A percentile compares a stretch with the other conserved stretches of the same genome.
These are phyloP conservation scores for Aspergillus sclerotioniger DNA, from an alignment of 495 filamentous ascomycete species.

Conservation along the genomic window DNA sequence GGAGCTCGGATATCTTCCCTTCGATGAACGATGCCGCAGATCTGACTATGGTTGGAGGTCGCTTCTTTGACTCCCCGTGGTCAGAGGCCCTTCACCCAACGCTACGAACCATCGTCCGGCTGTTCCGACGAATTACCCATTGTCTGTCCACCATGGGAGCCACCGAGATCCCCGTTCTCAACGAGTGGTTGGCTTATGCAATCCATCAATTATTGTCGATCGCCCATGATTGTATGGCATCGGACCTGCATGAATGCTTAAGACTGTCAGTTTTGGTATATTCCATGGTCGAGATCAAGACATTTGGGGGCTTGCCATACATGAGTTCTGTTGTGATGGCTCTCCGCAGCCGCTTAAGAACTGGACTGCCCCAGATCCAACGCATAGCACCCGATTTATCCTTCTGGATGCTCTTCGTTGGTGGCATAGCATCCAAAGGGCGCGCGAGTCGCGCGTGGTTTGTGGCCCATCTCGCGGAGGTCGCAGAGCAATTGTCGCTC, in stretches of 20 bases:
- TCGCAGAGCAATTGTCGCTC: background rate
- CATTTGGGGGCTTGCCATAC: background rate
- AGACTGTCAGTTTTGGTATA: background rate
- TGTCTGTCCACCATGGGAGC: background rate
- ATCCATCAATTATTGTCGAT: background rate
- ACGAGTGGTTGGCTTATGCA: background rate
- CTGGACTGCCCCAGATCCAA: background rate
- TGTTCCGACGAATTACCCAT: background rate
- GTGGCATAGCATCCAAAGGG: background rate
- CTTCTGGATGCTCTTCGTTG: background rate
- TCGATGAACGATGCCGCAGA: background rate
- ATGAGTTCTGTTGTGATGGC: background rate
- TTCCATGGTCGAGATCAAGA: background rate
- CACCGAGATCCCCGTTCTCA: background rate
- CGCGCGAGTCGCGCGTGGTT: background rate
- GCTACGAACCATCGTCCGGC: background rate
- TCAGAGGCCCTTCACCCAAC: background rate
- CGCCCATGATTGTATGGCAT: background rate
- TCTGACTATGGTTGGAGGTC: background rate
- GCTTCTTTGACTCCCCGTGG: background rate
- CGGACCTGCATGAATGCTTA: background rate
- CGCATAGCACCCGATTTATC: background rate
- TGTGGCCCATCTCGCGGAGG: background rate
- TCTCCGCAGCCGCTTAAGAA: background rate
- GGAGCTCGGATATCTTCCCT: background rate